phyloP scores from a whole-genome alignment of 1,284 basidiomycete genomes.

The Rhodotorula sp. region DNA sequence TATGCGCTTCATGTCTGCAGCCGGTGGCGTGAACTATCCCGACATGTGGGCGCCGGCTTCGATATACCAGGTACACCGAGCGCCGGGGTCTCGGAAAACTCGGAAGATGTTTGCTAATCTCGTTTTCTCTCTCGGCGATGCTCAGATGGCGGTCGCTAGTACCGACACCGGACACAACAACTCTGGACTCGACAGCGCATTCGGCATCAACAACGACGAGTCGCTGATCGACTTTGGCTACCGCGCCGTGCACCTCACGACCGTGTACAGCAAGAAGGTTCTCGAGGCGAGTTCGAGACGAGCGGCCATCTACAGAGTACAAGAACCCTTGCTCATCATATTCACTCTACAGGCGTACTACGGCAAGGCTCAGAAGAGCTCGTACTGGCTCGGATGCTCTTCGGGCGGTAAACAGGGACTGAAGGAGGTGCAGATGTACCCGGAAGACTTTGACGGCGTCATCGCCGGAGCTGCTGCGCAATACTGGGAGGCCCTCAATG shows the following conservation, averaged over 20 bases:
- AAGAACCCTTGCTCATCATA: no score
- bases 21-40: constrained; percentile 34
- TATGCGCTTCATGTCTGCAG: no score
- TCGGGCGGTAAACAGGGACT: neutral
- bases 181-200: constrained; percentile 31
- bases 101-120: no score
- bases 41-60: constrained; percentile 9
- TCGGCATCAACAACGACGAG: constrained; percentile 32
- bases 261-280: constrained; percentile 39
- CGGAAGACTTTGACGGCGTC: constrained; percentile 41
- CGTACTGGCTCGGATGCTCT: constrained; percentile 43
- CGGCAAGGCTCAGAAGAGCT: constrained; percentile 17
- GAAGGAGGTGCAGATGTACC: constrained; percentile 27
- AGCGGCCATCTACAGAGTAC: no score
- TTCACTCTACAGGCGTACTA: constrained; percentile 25
- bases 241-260: constrained; percentile 41
- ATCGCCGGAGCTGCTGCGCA: constrained; percentile 40
- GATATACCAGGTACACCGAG: neutral
- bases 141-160: constrained; percentile 20
- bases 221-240: constrained; percentile 41
- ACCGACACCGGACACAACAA: constrained; percentile 36
- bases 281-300: constrained; percentile 18
- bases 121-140: no score
- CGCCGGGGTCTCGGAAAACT: no score
- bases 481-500: neutral